phyloP scores from a whole-genome alignment of 768 basidiomycete species.

The Psilocybe azurescens region DNA sequence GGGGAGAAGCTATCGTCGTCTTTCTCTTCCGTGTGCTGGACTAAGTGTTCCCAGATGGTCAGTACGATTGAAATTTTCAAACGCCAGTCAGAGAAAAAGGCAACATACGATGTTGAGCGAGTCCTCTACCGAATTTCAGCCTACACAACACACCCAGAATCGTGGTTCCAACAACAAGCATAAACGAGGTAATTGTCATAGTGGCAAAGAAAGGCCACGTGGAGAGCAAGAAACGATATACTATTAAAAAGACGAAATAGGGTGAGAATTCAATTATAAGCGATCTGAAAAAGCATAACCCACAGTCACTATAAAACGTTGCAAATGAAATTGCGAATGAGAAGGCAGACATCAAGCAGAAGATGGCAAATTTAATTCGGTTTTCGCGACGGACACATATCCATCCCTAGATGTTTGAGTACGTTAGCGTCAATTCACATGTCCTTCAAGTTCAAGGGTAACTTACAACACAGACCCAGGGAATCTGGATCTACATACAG shows the following conservation, averaged over 20 bases:
- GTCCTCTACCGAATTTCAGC: slow-evolving; percentile 57
- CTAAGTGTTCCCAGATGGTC: slow-evolving; percentile 22
- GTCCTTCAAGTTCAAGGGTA: not conserved
- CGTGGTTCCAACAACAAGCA: slow-evolving; percentile 45
- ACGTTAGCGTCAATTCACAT: not conserved
- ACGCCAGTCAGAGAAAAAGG: not conserved
- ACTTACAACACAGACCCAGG: too few species aligned
- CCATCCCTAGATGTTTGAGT: slow-evolving; percentile 53
- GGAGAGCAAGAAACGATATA: slow-evolving; percentile 47
- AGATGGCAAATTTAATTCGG: slow-evolving; percentile 40
- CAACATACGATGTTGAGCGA: slow-evolving; percentile 54
- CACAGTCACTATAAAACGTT: slow-evolving; percentile 50
- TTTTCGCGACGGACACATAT: slow-evolving; percentile 50
- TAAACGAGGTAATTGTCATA: slow-evolving; percentile 46
- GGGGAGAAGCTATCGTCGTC: slow-evolving; percentile 49
- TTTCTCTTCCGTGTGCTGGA: slow-evolving; percentile 42
- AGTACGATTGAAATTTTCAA: not conserved
- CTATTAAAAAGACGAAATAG: slow-evolving; percentile 27
- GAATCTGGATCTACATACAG: not conserved
- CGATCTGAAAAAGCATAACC: slow-evolving; percentile 18
- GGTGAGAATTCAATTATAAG: not conserved
- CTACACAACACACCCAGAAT: slow-evolving; percentile 51
- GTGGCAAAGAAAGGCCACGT: slow-evolving; percentile 56
- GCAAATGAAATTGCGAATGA: slow-evolving; percentile 43
- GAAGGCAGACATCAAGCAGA: slow-evolving; percentile 42